These are phyloP conservation scores for Spatholobus suberectus DNA, from an alignment of 306 rosid species.

Conservation along the genomic window DNA sequence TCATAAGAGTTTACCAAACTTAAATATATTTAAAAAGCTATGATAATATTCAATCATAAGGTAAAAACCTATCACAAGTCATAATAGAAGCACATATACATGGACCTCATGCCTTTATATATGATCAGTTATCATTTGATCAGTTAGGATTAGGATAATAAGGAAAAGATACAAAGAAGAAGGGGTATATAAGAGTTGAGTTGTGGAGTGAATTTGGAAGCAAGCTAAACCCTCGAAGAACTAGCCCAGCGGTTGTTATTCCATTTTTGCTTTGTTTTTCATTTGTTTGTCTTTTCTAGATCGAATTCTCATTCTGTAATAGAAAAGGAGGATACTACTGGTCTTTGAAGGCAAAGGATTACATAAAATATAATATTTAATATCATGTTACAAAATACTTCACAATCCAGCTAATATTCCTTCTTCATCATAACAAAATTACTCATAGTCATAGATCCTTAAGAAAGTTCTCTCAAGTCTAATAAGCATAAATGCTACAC, in stretches of 20 bases:
- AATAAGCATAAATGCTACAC: not conserved
- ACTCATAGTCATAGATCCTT: not conserved
- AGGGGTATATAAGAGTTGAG: not conserved
- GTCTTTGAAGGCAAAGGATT: not conserved
- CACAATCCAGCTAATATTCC: not conserved
- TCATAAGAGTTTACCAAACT: not conserved
- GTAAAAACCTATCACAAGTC: too few species aligned
- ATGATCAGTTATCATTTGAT: too few species aligned
- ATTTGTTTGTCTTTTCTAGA: not conserved
- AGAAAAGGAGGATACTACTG: not conserved
- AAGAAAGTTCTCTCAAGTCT: not conserved
- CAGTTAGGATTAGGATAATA: not conserved
- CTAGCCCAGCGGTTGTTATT: not conserved
- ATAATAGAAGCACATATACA: too few species aligned
- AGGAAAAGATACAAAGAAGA: not conserved
- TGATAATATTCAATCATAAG: not conserved
- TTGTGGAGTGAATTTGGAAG: not conserved
- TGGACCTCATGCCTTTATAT: too few species aligned
- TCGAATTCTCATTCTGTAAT: not conserved
- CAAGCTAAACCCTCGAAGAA: not conserved
- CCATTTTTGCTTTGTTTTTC: not conserved
- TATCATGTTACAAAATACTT: too few species aligned
- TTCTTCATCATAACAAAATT: slow-evolving; percentile 1
- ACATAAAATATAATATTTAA: too few species aligned
- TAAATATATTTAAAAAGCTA: not conserved